Evolutionary conservation across 495 filamentous ascomycete species (phyloP), one percentile per base, ranked within the genome.

Genomic region (Sordaria brevicollis): DNA sequence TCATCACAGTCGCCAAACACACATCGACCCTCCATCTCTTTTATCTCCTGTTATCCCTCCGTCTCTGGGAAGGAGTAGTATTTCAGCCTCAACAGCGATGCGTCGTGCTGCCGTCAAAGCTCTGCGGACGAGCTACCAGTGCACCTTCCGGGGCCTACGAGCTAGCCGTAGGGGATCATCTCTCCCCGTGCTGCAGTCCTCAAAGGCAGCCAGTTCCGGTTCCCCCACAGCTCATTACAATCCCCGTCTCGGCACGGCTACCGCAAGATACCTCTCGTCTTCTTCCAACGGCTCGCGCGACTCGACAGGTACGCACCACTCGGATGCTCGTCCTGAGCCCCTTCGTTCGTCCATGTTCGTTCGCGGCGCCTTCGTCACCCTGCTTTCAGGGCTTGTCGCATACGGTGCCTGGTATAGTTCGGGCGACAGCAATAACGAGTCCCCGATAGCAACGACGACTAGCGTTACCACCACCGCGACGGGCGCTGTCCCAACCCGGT

Each of bases 401-500:
- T 85, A 84, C 77, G 83, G 83, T 35, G 83, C 83, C 70, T 85
- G 81, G 80, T 83, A 83, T 71, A 76, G 77, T 33, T 85, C 84
- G 74, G 74, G 76, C 70, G 81, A 78, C 68, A 75, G 74, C 72
- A 75, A 67, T 43, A 71, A 57, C 69, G 72, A 72, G 5, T 31
- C 49, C 13, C 49, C 68, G 72, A 74, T 71, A 79, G 71, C 38
- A 71, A 74, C 15, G 68, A 65, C 76, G 25, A 69, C 67, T 35
- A 25, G 34, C 49, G 43, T 33, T 21, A 38, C 69, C 19, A 41
- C 76, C 35, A 73, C 72, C 19, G 68, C 68, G 35, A 74, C 75
- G 21, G 68, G 69, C 10, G 72, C 74, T 9, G 67, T 68, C 3
- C 79, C 77, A 35, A 83, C 81, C 33, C 77, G 82, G 31, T 79